These are phyloP conservation scores for Dactylis glomerata DNA, from an alignment of 176 grass and related monocot species.

Conservation along the genomic window DNA sequence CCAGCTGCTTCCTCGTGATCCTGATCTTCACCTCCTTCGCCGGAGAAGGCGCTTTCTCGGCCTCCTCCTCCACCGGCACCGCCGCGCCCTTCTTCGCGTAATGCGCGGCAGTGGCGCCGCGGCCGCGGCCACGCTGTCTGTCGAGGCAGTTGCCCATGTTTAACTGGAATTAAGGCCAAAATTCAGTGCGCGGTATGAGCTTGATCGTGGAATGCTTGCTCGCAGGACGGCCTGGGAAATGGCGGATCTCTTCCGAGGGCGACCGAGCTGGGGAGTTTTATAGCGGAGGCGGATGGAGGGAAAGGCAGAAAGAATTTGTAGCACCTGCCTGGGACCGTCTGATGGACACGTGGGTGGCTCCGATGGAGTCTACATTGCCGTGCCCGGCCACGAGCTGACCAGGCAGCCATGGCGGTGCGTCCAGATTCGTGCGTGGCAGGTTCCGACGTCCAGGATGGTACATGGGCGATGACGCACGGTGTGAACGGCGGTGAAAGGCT, in stretches of 20 bases:
- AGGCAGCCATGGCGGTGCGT: conserved; percentile 5
- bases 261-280: background rate
- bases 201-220: background rate
- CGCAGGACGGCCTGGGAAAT: background rate
- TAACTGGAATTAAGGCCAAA: background rate
- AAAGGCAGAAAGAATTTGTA: background rate
- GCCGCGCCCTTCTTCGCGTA: conserved; percentile 14
- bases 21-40: conserved; percentile 53
- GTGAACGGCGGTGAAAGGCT: conserved; percentile 3
- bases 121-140: background rate
- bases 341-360: conserved; percentile 32
- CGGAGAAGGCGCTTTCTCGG: background rate
- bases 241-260: conserved; percentile 16
- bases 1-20: conserved; percentile 68
- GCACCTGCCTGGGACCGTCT: background rate
- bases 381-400: conserved; percentile 22
- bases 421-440: background rate
- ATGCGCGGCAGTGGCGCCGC: background rate
- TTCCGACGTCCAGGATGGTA: background rate
- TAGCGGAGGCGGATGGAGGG: background rate
- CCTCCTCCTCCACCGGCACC: background rate
- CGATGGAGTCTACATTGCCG: background rate
- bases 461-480: background rate
- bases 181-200: background rate
- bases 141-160: conserved; percentile 44